A percentile compares a stretch with the other conserved stretches of the same genome.
Conservation (phyloP, 1,139 yeast genomes). For the Candida labiduridarum region DNA sequence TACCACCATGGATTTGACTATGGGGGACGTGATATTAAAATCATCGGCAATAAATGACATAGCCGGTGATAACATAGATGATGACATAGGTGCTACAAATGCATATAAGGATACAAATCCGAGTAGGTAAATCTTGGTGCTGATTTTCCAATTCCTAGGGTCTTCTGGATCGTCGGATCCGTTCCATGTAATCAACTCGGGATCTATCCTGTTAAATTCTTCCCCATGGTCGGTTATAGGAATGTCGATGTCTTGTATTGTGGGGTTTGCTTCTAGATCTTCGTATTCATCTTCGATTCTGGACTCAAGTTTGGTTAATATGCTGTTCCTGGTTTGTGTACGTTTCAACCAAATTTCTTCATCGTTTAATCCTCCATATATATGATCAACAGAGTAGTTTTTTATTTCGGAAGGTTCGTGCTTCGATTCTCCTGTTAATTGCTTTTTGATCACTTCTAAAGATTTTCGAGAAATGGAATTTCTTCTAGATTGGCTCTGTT, state of each 20-base stretch:
- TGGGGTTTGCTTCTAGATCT: conserved; percentile 9
- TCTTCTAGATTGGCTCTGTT: conserved; percentile 15
- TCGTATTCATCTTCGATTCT: conserved; percentile 20
- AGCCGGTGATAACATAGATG: conserved; percentile 50
- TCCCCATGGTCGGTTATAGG: conserved; percentile 39
- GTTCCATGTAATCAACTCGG: conserved; percentile 47
- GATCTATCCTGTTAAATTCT: conserved; percentile 41
- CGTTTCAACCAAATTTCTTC: conserved; percentile 36
- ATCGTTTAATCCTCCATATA: conserved; percentile 36
- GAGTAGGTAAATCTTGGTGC: conserved; percentile 30
- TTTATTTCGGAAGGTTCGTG: conserved; percentile 6
- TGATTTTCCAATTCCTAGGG: conserved; percentile 42
- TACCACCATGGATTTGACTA: conserved; percentile 40
- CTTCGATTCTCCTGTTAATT: conserved; percentile 14
- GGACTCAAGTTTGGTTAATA: conserved; percentile 36
- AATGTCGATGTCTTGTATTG: conserved; percentile 25
- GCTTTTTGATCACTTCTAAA: conserved; percentile 18
- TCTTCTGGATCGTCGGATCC: conserved; percentile 40
- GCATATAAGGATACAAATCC: conserved; percentile 45
- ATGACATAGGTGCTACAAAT: conserved; percentile 49
- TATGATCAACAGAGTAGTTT: conserved; percentile 32
- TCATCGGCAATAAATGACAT: conserved; percentile 36
- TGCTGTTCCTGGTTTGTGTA: conserved; percentile 39
- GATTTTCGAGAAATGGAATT: conserved; percentile 18
- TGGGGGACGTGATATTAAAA: conserved; percentile 33